Base-by-base conservation (phyloP, 73 alveolate species). In the Paramecium tetraurelia region DNA sequence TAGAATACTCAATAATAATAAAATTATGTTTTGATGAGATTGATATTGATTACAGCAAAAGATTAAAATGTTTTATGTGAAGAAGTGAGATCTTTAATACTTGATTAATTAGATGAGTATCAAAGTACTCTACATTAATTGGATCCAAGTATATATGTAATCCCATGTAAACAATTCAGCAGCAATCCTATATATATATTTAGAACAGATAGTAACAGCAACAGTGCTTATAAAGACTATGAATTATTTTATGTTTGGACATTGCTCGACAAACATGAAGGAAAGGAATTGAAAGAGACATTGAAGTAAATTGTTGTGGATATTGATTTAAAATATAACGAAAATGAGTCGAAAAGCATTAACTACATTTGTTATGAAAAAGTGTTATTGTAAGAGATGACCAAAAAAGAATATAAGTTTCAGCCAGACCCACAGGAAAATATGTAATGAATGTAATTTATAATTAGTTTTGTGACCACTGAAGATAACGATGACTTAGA, bases 191-290 rank as follows among this genome's bases (percentile, higher is more conserved):
- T 68, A 8, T 68, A 68, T 68, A 29, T 68, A 14, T 35, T 68
- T 11, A 68, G 85, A 68, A 31, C 48, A 68, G 85, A 68, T 68
- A 29, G 24, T 53, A 68, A 68, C 3, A 68, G 85, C 27, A 68
- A 68, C n/a, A 68, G 53, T 33, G 14, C 48, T 3, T 33, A 18
- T 33, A 68, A 31, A 22, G 85, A 35, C 14, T 68, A 68, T 68
- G 85, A 68, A 35, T 33, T 68, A 31, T 68, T 33, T 68, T 35
- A 68, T 68, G 85, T 68, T 68, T 33, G 85, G 85, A 68, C 85
- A 31, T 29, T 68, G 21, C 11, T 68, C 0, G 85, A 68, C 2
- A 35, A 35, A 11, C 1, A 68, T 24, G 85, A 68, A 14, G 24
- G 27, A 8, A 31, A 12, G 9, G 48, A 68, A 24, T 33, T 68